Evolutionary conservation across 2,329 filamentous ascomycete genomes (phyloP).

Genomic region (Talaromyces amestolkiae): DNA sequence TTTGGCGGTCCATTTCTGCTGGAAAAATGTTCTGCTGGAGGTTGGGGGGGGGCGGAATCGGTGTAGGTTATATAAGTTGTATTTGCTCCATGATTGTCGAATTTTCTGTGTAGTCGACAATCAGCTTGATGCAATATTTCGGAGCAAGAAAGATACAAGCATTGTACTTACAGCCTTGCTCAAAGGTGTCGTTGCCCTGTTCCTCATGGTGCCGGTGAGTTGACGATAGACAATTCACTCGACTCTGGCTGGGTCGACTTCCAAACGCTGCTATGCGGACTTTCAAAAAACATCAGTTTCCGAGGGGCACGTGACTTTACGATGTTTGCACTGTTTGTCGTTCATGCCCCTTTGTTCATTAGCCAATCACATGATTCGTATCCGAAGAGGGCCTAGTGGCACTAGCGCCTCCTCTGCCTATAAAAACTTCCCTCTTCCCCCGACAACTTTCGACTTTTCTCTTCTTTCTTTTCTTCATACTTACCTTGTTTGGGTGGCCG

Average conservation of each 20-base stretch:
- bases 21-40: conserved; percentile 72
- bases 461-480: conserved; percentile 50
- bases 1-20: conserved; percentile 97
- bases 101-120: conserved; percentile 64
- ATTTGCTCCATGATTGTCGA: conserved; percentile 95
- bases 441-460: conserved; percentile 27
- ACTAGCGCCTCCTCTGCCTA: background rate
- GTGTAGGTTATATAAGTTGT: conserved; percentile 87
- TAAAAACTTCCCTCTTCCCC: conserved; percentile 35
- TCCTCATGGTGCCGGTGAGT: conserved; percentile 42
- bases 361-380: conserved; percentile 27
- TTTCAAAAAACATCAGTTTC: conserved; percentile 25
- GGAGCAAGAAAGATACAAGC: background rate
- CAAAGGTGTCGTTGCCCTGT: conserved; percentile 44
- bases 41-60: conserved; percentile 51
- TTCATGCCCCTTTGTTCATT: conserved; percentile 1
- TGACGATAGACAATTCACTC: background rate
- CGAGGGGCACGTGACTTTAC: conserved; percentile 27
- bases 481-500: conserved; percentile 52
- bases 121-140: background rate
- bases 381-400: conserved; percentile 23
- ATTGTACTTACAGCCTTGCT: conserved; percentile 38
- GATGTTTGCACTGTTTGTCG: conserved; percentile 13
- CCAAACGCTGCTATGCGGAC: conserved; percentile 22
- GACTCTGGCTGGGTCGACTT: background rate